phyloP scores from a whole-genome alignment of 805 yeast genomes.

The Candida ipomoeae region DNA sequence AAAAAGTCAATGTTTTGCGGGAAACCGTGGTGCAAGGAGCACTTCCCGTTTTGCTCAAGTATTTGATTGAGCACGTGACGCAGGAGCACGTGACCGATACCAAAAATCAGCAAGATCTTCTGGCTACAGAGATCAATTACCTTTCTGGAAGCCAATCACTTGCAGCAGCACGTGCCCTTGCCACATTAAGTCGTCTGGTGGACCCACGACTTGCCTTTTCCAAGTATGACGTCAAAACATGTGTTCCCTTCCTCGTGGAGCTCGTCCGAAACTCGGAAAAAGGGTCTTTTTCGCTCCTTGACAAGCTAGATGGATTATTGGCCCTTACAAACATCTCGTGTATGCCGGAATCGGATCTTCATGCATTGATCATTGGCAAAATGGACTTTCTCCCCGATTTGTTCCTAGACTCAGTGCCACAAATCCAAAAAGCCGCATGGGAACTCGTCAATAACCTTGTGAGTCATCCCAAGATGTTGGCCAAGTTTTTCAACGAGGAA shows the following conservation, averaged over 20 bases:
- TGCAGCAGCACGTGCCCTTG: conserved; percentile 39
- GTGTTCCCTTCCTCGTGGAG: conserved; percentile 48
- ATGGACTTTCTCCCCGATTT: conserved; percentile 44
- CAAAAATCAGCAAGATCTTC: background rate
- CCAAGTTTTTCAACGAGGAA: conserved; percentile 56
- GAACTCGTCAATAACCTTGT: conserved; percentile 64
- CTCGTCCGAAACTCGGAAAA: conserved; percentile 12
- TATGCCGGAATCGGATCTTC: conserved; percentile 33
- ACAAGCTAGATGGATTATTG: conserved; percentile 52
- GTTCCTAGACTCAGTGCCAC: conserved; percentile 34
- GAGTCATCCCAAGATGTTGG: conserved; percentile 37
- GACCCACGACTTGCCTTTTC: conserved; percentile 41
- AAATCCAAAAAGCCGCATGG: conserved; percentile 55
- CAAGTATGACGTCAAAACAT: conserved; percentile 36
- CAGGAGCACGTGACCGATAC: conserved; percentile 23
- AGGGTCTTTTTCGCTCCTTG: conserved; percentile 20
- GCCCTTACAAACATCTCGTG: conserved; percentile 70
- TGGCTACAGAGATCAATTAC: too few species aligned
- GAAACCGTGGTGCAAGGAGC: conserved; percentile 47
- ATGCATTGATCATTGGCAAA: conserved; percentile 40
- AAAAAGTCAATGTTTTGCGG: conserved; percentile 22
- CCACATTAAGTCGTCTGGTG: conserved; percentile 41
- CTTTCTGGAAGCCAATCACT: conserved; percentile 16
- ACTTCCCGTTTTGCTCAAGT: conserved; percentile 35
- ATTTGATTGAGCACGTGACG: conserved; percentile 24